These are phyloP conservation scores for Trifolium fragiferum DNA, from an alignment of 306 rosid species.

Conservation along the genomic window DNA sequence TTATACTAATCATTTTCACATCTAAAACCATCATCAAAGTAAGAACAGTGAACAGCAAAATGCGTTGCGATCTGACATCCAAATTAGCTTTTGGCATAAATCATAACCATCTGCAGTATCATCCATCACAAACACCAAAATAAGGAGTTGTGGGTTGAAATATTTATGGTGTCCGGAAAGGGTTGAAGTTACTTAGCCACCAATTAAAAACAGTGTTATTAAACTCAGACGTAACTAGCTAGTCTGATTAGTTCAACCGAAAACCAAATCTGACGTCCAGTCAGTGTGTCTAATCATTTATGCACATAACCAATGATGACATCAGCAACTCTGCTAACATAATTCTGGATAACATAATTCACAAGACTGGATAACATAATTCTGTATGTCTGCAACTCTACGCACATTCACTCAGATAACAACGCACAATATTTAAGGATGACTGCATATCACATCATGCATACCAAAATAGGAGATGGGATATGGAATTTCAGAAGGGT, in stretches of 20 bases:
- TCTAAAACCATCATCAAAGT: constrained; percentile 27
- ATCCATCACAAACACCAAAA: neutral
- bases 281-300: neutral
- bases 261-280: neutral
- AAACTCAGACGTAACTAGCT: neutral
- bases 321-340: neutral
- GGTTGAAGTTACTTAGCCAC: neutral
- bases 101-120: constrained; percentile 8
- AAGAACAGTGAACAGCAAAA: neutral
- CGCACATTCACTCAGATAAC: neutral
- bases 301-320: neutral
- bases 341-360: too few relatives aligned
- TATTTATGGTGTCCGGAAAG: neutral
- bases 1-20: constrained; percentile 8
- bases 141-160: constrained; percentile 3
- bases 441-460: neutral
- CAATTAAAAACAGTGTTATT: neutral
- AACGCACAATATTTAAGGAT: neutral
- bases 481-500: too few relatives aligned
- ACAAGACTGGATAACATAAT: too few relatives aligned
- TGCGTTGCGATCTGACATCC: neutral
- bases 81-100: constrained; percentile 25
- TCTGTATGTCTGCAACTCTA: neutral
- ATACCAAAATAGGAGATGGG: neutral
- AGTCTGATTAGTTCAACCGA: neutral